Conservation (phyloP, 108 stramenopile genomes). For the Stephanodiscus triporus region DNA sequence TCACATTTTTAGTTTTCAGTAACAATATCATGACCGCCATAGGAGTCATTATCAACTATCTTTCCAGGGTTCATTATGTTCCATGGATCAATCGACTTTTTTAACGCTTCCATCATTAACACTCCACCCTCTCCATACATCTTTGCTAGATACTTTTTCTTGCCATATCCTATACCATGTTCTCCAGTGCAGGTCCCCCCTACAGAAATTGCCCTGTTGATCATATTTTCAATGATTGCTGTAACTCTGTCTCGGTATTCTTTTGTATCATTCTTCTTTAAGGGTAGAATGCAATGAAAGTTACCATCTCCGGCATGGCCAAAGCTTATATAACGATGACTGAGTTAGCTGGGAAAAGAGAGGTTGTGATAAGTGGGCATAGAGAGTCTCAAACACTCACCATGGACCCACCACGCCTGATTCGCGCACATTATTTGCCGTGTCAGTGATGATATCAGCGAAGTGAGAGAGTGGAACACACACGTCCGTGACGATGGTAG, state of each 20-base stretch:
- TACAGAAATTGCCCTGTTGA: slow-evolving; percentile 61
- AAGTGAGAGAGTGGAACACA: slow-evolving; percentile 94
- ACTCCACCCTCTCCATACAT: slow-evolving; percentile 89
- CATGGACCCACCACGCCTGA: slow-evolving; percentile 78
- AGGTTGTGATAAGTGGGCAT: neutral
- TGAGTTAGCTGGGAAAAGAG: neutral
- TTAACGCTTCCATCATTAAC: slow-evolving; percentile 83
- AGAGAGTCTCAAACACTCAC: neutral
- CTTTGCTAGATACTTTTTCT: slow-evolving; percentile 76
- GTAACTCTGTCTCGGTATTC: slow-evolving; percentile 72
- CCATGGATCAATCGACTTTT: slow-evolving; percentile 87
- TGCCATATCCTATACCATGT: slow-evolving; percentile 96
- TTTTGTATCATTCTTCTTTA: slow-evolving; percentile 64
- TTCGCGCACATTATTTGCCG: slow-evolving; percentile 66
- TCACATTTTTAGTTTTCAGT: no score
- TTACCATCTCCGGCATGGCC: slow-evolving; percentile 99
- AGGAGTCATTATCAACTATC: slow-evolving; percentile 51
- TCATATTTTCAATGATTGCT: slow-evolving; percentile 66
- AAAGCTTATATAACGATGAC: slow-evolving; percentile 50
- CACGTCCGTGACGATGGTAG: slow-evolving; percentile 84
- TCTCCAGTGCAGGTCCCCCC: slow-evolving; percentile 99
- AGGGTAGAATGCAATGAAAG: slow-evolving; percentile 91
- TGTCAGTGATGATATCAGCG: slow-evolving; percentile 78
- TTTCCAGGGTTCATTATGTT: slow-evolving; percentile 96
- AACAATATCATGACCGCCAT: neutral